These are phyloP conservation scores for Solanum paucissectum DNA, from an alignment of 257 asterid species.

Conservation along the genomic window DNA sequence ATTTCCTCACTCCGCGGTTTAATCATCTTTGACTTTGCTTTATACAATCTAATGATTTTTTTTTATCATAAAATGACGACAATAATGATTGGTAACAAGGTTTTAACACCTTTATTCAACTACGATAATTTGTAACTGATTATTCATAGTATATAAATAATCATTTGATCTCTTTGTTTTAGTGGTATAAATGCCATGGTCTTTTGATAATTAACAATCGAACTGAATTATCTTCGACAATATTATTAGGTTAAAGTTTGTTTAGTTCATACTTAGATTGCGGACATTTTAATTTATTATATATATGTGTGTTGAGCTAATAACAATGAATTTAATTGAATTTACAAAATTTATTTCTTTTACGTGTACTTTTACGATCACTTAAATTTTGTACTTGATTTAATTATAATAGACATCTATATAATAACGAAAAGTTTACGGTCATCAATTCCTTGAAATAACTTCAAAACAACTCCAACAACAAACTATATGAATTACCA, in stretches of 20 bases:
- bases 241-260: neutral
- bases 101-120: neutral
- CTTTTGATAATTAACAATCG: neutral
- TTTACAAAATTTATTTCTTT: neutral
- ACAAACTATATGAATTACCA: neutral
- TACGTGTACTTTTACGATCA: neutral
- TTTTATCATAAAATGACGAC: neutral
- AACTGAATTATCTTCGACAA: neutral
- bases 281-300: neutral
- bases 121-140: neutral
- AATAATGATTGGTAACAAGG: neutral
- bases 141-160: neutral
- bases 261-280: too few relatives aligned
- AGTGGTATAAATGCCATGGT: neutral
- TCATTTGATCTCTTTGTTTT: neutral
- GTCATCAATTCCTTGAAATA: neutral
- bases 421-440: neutral
- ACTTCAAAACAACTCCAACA: neutral
- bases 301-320: neutral
- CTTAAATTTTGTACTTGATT: neutral
- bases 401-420: neutral
- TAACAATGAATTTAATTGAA: neutral
- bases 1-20: neutral
- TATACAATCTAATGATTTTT: neutral
- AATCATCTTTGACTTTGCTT: neutral